Evolutionary conservation across 257 asterid species (phyloP).

Genomic region (Nicotiana tomentosiformis): DNA sequence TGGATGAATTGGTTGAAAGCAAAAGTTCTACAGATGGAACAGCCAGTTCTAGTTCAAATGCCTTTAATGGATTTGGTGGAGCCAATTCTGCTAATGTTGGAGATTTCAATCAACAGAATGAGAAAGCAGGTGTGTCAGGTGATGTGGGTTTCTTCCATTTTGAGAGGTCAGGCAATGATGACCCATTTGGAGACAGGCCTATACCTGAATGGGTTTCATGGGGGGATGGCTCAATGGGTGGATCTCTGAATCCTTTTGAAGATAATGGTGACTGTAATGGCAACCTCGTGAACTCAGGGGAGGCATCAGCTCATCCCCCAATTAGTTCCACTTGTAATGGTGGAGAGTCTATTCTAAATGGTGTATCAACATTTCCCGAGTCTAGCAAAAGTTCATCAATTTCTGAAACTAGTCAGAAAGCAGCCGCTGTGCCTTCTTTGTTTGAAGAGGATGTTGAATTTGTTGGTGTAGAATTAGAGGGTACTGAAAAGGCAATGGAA

Average conservation of each 20-base stretch:
- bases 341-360: conserved; percentile 39
- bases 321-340: conserved; percentile 26
- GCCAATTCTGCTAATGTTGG: conserved; percentile 25
- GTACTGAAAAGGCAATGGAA: conserved; percentile 70
- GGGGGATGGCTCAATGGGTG: conserved; percentile 57
- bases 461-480: conserved; percentile 91
- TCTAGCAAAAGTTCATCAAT: conserved; percentile 28
- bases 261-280: conserved; percentile 29
- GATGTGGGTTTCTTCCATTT: conserved; percentile 55
- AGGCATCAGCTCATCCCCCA: conserved; percentile 14
- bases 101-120: conserved; percentile 10
- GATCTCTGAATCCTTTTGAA: conserved; percentile 68
- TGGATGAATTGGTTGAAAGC: conserved; percentile 50
- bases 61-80: conserved; percentile 23
- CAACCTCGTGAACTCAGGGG: conserved; percentile 19
- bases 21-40: conserved; percentile 30
- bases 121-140: conserved; percentile 33
- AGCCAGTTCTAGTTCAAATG: conserved; percentile 23
- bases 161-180: conserved; percentile 61
- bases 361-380: conserved; percentile 28
- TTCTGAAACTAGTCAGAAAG: conserved; percentile 31
- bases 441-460: conserved; percentile 95
- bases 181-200: conserved; percentile 70
- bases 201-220: conserved; percentile 96
- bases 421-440: conserved; percentile 56